Conservation (phyloP, 1,284 basidiomycete species). For the Cutaneotrichosporon spelunceum region DNA sequence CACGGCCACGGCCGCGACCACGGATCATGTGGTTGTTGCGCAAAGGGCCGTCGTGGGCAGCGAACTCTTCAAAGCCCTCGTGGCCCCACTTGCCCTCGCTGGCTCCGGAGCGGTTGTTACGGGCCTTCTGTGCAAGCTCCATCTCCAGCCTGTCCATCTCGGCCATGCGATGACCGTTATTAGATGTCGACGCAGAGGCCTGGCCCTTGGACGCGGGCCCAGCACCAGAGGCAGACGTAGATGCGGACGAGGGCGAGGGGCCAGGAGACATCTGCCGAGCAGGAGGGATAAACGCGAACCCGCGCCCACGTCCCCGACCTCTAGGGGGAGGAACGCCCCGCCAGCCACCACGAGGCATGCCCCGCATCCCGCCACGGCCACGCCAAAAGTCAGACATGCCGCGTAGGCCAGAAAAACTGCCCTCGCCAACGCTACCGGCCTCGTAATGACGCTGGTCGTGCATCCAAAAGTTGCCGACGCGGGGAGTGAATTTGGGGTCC, state of each 20-base stretch:
- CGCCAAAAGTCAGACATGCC: slow-evolving; percentile 64
- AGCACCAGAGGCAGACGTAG: neutral
- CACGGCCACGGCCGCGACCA: slow-evolving; percentile 20
- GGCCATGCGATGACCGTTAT: slow-evolving; percentile 12
- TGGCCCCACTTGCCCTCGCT: slow-evolving; percentile 39
- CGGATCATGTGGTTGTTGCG: slow-evolving; percentile 16
- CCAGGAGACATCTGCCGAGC: slow-evolving; percentile 3
- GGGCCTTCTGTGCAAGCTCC: slow-evolving; percentile 16
- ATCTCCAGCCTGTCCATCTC: slow-evolving; percentile 40
- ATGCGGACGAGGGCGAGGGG: slow-evolving; percentile 5
- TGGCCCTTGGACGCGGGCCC: slow-evolving; percentile 1
- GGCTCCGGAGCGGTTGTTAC: neutral
- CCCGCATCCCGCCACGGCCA: slow-evolving; percentile 58
- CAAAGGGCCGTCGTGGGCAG: slow-evolving; percentile 14
- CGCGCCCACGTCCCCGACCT: slow-evolving; percentile 23
- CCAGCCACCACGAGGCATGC: slow-evolving; percentile 26
- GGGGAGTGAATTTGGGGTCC: slow-evolving; percentile 80
- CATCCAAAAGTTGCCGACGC: slow-evolving; percentile 83
- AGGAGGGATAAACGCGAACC: slow-evolving; percentile 6
- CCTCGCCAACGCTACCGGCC: slow-evolving; percentile 59
- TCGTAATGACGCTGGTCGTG: slow-evolving; percentile 69
- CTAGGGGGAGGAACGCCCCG: slow-evolving; percentile 22
- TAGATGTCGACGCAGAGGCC: neutral
- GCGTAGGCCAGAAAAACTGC: slow-evolving; percentile 29
- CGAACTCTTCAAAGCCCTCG: slow-evolving; percentile 39